Conservation (phyloP, 2,329 filamentous ascomycete genomes). For the Trichoderma brevicompactum region DNA sequence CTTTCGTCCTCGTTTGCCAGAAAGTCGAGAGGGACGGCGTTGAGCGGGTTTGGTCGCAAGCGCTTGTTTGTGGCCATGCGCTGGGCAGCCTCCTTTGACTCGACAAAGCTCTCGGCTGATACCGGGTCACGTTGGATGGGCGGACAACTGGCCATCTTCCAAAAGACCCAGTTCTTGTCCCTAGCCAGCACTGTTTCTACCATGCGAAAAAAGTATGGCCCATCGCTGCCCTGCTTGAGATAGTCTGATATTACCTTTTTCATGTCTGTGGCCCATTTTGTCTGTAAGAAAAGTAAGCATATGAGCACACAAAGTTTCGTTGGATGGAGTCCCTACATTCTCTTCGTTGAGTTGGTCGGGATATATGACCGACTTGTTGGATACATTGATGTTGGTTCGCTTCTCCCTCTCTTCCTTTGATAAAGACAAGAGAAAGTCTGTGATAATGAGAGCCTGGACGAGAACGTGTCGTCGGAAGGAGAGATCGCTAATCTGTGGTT, state of each 20-base stretch:
- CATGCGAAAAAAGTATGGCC: slow-evolving; percentile 93
- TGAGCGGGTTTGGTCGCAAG: slow-evolving; percentile 69
- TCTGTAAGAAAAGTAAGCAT: slow-evolving; percentile 47
- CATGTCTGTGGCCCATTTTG: slow-evolving; percentile 82
- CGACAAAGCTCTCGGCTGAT: slow-evolving; percentile 67
- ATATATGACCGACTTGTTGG: slow-evolving; percentile 90
- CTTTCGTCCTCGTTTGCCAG: slow-evolving; percentile 67
- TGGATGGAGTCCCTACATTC: slow-evolving; percentile 62
- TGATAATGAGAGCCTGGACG: slow-evolving; percentile 90
- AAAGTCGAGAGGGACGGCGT: slow-evolving; percentile 77
- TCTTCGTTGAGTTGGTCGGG: slow-evolving; percentile 77
- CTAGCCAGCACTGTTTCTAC: slow-evolving; percentile 93
- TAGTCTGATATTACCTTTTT: slow-evolving; percentile 81
- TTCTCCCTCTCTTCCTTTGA: slow-evolving; percentile 82
- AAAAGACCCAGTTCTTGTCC: slow-evolving; percentile 98
- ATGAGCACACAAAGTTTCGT: not conserved
- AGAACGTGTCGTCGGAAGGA: slow-evolving; percentile 93
- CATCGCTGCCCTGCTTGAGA: slow-evolving; percentile 77
- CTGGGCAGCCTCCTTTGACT: slow-evolving; percentile 68
- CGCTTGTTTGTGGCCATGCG: slow-evolving; percentile 73
- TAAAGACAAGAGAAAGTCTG: slow-evolving; percentile 94
- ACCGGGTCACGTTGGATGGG: slow-evolving; percentile 79
- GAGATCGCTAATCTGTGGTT: slow-evolving; percentile 77
- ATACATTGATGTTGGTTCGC: slow-evolving; percentile 64
- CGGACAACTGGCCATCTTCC: slow-evolving; percentile 95